Evolutionary conservation across 495 filamentous ascomycete genomes (phyloP), one percentile per base, ranked within the genome.

Genomic region (Umbilicaria muhlenbergii): DNA sequence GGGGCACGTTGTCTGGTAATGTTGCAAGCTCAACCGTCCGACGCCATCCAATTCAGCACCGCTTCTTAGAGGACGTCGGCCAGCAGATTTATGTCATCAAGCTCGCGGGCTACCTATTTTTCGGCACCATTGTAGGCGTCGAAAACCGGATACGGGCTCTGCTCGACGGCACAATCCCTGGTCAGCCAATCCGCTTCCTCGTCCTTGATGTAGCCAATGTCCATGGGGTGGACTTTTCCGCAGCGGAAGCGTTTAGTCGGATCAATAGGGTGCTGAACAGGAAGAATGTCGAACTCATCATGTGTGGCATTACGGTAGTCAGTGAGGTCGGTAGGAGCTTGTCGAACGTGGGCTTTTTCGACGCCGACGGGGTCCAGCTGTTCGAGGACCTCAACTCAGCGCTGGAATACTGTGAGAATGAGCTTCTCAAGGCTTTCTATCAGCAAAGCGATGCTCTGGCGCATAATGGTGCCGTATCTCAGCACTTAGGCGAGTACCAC

Each of bases 51-150:
- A 80, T 83, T 7, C 92, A 98, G 51, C 81, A 89, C 43, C 74
- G 81, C 19, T 98, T 84, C 53, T 64, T 98, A 16, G 77, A 77
- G 39, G 69, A 89, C 49, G 89, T 86, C 36, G 89, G 92, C 1
- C 69, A 71, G 32, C 91, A 98, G 55, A 88, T 87, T 33, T 75
- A 83, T 34, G 75, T 96, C 42, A 82, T 87, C 47, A 96, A 95
- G 59, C 72, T 96, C 19, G 78, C 81, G 11, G 88, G 91, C 1
- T 94, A 86, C 49, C 72, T 96, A 7, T 98, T 96, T 65, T 98
- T 98, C 51, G 91, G 91, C 5, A 94, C 88, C 0, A 95, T 98
- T 42, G 86, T 94, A 24, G 81, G 80, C 31, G 87, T 98, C 3
- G 91, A 98, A 60, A 81, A 82, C 43, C 80, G 80, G 42, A 84